These are phyloP conservation scores for Botrytis pseudocinerea DNA, from an alignment of 2,329 filamentous ascomycete genomes.

Conservation along the genomic window DNA sequence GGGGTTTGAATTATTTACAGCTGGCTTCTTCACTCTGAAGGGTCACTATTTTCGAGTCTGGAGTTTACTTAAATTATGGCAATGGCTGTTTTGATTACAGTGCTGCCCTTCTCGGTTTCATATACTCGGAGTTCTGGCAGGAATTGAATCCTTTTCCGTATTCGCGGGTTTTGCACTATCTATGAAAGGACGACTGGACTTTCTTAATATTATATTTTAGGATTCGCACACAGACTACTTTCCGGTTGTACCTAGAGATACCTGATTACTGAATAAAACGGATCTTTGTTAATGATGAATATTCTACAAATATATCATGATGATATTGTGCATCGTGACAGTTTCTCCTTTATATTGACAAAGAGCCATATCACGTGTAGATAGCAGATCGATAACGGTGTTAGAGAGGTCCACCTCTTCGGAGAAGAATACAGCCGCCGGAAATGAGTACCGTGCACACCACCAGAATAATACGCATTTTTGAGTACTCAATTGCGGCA, in stretches of 20 bases:
- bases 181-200: not conserved
- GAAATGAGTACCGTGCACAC: too few relatives aligned
- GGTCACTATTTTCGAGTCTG: not conserved
- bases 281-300: not conserved
- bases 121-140: constrained; percentile 18
- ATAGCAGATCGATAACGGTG: constrained; percentile 1
- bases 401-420: not conserved
- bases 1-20: not conserved
- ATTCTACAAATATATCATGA: not conserved
- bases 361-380: constrained; percentile 17
- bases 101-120: not conserved
- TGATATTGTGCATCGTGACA: not conserved
- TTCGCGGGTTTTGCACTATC: not conserved
- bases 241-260: not conserved
- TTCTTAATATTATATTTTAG: constrained; percentile 6
- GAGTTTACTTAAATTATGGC: not conserved
- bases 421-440: too few relatives aligned
- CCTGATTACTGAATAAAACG: not conserved
- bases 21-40: not conserved
- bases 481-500: too few relatives aligned
- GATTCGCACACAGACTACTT: constrained; percentile 11
- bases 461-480: too few relatives aligned
- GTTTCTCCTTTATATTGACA: not conserved
- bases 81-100: not conserved
- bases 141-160: constrained; percentile 5